These are phyloP conservation scores for Ustilago vetiveriae DNA, from an alignment of 1,284 basidiomycete genomes.

Conservation along the genomic window DNA sequence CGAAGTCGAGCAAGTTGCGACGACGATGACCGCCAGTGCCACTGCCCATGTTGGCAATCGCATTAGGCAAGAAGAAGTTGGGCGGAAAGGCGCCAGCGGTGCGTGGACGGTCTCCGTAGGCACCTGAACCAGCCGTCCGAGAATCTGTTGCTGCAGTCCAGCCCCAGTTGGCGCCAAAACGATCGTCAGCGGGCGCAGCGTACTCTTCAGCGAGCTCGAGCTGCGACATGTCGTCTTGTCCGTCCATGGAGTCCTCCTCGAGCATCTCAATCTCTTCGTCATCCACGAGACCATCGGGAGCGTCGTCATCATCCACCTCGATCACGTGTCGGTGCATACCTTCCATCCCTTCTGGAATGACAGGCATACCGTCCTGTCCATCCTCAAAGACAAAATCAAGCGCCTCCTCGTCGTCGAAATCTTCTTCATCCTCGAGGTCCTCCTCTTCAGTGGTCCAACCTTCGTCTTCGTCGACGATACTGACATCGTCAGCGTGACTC, in stretches of 20 bases:
- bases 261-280: slow-evolving; percentile 52
- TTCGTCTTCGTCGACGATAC: slow-evolving; percentile 69
- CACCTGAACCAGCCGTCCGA: slow-evolving; percentile 12
- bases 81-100: slow-evolving; percentile 37
- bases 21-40: slow-evolving; percentile 39
- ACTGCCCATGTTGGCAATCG: slow-evolving; percentile 22
- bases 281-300: slow-evolving; percentile 31
- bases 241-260: slow-evolving; percentile 53
- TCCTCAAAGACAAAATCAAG: slow-evolving; percentile 60
- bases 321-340: slow-evolving; percentile 34
- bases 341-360: slow-evolving; percentile 36
- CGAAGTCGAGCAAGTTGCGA: slow-evolving; percentile 42
- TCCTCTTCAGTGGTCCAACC: slow-evolving; percentile 61
- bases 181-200: slow-evolving; percentile 52
- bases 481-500: slow-evolving; percentile 37
- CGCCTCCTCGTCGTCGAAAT: slow-evolving; percentile 71
- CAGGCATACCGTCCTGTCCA: slow-evolving; percentile 32
- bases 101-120: slow-evolving; percentile 20
- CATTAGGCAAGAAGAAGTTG: slow-evolving; percentile 52
- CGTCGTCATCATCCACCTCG: slow-evolving; percentile 37
- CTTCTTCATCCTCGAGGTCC: slow-evolving; percentile 37
- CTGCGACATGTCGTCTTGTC: slow-evolving; percentile 55
- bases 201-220: slow-evolving; percentile 60
- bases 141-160: slow-evolving; percentile 52
- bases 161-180: slow-evolving; percentile 65